Evolutionary conservation across 257 asterid species (phyloP).

Genomic region (Cruciata laevipes): DNA sequence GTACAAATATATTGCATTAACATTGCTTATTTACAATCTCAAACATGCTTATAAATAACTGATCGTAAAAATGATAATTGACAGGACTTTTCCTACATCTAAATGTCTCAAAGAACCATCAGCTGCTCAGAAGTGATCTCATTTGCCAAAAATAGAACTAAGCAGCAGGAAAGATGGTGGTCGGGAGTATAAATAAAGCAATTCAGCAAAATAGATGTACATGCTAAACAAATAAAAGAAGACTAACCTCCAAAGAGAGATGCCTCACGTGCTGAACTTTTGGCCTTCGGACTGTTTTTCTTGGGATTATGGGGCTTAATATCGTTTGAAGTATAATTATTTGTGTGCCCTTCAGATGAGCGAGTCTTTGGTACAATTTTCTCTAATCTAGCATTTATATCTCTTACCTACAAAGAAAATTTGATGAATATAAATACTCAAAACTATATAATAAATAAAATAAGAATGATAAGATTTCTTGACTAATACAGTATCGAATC

Average conservation of each 20-base stretch:
- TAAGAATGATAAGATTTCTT: too few species aligned
- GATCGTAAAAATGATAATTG: too few species aligned
- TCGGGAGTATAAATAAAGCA: not conserved
- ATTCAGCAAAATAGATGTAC: not conserved
- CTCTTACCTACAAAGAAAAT: conserved; percentile 59
- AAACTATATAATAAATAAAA: conserved; percentile 10
- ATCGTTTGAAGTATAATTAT: conserved; percentile 53
- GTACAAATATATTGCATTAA: not conserved
- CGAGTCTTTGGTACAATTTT: conserved; percentile 79
- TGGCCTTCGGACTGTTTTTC: conserved; percentile 90
- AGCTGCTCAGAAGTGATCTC: conserved; percentile 2
- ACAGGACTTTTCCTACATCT: not conserved
- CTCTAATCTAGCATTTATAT: conserved; percentile 83
- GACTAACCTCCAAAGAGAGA: conserved; percentile 90
- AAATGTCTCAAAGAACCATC: not conserved
- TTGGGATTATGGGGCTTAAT: conserved; percentile 54
- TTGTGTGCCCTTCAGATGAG: conserved; percentile 56
- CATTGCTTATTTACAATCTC: not conserved
- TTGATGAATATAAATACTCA: conserved; percentile 2
- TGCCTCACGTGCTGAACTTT: conserved; percentile 62
- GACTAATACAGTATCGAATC: not conserved
- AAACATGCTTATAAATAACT: not conserved
- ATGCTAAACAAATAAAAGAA: not conserved
- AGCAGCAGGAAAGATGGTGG: not conserved
- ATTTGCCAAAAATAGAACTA: not conserved